Evolutionary conservation across 2,329 filamentous ascomycete species (phyloP).

Genomic region (Dactylellina drechsleri): DNA sequence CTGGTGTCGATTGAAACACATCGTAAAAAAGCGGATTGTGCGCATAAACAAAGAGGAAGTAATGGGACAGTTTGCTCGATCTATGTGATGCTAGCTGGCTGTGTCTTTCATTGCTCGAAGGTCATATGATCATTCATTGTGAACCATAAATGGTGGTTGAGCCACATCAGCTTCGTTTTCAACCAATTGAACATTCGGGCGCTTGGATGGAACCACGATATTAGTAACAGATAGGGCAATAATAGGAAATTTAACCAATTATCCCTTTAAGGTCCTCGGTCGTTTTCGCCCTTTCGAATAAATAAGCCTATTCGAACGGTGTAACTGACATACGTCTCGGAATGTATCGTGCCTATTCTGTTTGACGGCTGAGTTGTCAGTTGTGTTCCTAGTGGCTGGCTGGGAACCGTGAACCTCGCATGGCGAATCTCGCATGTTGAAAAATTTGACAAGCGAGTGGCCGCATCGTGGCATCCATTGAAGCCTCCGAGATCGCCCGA

Average conservation of each 20-base stretch:
- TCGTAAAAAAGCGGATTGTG: background rate
- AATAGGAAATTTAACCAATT: too few relatives aligned
- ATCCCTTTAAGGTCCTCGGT: background rate
- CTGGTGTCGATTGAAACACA: slow-evolving; percentile 10
- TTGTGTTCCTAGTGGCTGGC: slow-evolving; percentile 1
- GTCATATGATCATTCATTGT: slow-evolving; percentile 22
- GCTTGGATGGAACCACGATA: too few relatives aligned
- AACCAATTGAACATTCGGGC: slow-evolving; percentile 11
- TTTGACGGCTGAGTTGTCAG: slow-evolving; percentile 5
- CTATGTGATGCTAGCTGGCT: background rate
- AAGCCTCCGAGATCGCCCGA: slow-evolving; percentile 34
- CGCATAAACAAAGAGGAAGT: background rate
- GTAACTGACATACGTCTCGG: background rate
- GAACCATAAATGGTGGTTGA: background rate
- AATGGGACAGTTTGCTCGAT: background rate
- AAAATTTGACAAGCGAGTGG: background rate
- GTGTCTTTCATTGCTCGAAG: slow-evolving; percentile 19
- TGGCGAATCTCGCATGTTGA: background rate
- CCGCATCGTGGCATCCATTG: background rate
- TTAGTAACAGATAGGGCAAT: too few relatives aligned
- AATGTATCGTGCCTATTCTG: background rate
- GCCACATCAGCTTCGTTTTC: slow-evolving; percentile 7
- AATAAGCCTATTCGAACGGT: background rate
- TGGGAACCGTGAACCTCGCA: background rate
- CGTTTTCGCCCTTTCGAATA: background rate